Evolutionary conservation across 2,329 filamentous ascomycete genomes (phyloP).

Genomic region (Sphaceloma murrayae): DNA sequence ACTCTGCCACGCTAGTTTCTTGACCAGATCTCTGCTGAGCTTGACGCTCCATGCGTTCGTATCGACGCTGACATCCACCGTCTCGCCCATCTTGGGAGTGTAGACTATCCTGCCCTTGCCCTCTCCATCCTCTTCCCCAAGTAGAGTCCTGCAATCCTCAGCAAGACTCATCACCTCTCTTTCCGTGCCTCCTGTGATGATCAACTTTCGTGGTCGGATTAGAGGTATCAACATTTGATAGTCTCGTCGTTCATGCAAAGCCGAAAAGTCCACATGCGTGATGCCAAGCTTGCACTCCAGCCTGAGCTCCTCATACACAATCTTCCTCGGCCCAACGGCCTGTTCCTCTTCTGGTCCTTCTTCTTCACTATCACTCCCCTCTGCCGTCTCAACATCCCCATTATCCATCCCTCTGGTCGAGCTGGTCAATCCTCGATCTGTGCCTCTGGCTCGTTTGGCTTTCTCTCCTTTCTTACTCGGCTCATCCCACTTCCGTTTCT

Average conservation of each 20-base stretch:
- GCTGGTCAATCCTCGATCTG: conserved; percentile 20
- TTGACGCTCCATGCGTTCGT: conserved; percentile 97
- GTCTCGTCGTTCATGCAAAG: conserved; percentile 85
- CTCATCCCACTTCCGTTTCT: conserved; percentile 87
- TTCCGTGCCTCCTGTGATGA: conserved; percentile 72
- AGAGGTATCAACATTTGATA: conserved; percentile 90
- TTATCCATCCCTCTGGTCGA: conserved; percentile 18
- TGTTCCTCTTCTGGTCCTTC: conserved; percentile 43
- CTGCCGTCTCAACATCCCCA: conserved; percentile 21
- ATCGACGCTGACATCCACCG: conserved; percentile 85
- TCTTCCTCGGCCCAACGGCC: conserved; percentile 62
- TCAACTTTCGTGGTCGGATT: conserved; percentile 87
- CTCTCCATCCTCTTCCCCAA: conserved; percentile 40
- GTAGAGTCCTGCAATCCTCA: conserved; percentile 63
- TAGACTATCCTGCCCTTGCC: conserved; percentile 54
- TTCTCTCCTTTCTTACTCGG: conserved; percentile 9
- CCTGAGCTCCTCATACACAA: conserved; percentile 54
- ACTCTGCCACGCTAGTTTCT: conserved; percentile 87
- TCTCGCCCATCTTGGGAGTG: conserved; percentile 63
- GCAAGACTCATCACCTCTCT: conserved; percentile 73
- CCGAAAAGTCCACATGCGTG: conserved; percentile 83
- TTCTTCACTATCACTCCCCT: conserved; percentile 43
- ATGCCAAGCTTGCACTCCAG: conserved; percentile 65
- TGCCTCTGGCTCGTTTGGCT: conserved; percentile 34
- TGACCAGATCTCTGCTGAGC: conserved; percentile 73